phyloP scores from a whole-genome alignment of 169 alveolate genomes.

The Plasmodium sp. region DNA sequence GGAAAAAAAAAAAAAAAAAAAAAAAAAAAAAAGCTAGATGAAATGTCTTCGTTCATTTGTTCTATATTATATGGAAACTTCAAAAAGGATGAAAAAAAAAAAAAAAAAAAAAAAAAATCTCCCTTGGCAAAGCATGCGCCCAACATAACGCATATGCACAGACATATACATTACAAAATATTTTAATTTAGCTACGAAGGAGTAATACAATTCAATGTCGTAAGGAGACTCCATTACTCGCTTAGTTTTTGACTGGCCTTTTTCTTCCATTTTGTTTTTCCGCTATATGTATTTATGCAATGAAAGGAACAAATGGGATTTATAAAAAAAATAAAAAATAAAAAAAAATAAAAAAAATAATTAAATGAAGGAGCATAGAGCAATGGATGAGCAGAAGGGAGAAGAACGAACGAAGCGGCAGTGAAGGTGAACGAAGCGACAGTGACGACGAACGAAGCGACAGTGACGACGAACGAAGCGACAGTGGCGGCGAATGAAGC shows the following conservation, averaged over 20 bases:
- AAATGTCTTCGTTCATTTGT: background rate
- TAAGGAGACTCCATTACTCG: slow-evolving; percentile 58
- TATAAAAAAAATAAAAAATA: background rate
- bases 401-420: background rate
- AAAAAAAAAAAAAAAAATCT: background rate
- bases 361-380: background rate
- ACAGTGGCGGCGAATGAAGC: no score
- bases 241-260: slow-evolving; percentile 12
- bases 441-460: no score
- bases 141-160: background rate
- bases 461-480: no score
- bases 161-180: background rate
- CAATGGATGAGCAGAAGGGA: background rate
- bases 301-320: background rate
- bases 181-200: background rate
- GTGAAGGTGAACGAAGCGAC: background rate
- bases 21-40: background rate
- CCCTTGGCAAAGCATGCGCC: background rate
- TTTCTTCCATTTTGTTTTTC: slow-evolving; percentile 48
- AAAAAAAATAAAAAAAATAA: background rate
- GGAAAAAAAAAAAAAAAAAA: background rate
- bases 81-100: background rate
- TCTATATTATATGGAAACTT: background rate
- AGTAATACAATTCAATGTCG: slow-evolving; percentile 26
- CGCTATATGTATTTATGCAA: background rate